phyloP scores from a whole-genome alignment of 2,329 filamentous ascomycete species.

The Phialophora verrucosa region DNA sequence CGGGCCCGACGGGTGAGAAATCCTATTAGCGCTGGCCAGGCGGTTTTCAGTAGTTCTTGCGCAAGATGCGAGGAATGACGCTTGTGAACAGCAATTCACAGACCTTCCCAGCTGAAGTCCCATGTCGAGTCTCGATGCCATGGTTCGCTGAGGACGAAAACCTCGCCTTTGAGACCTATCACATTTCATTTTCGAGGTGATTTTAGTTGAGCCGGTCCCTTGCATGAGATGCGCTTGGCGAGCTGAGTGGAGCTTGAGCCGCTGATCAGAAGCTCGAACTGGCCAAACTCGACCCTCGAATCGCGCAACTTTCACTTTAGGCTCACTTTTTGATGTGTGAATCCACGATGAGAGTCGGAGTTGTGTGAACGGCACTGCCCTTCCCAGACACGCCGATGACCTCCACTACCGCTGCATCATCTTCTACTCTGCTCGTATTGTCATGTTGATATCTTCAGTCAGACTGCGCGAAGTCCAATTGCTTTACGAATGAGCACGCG shows the following conservation, averaged over 20 bases:
- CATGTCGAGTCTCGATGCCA: neutral
- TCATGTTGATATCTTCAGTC: neutral
- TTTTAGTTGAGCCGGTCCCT: conserved; percentile 19
- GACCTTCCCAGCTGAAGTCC: neutral
- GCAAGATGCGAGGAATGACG: neutral
- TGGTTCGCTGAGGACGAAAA: neutral
- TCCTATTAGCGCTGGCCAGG: no score
- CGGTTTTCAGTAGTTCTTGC: neutral
- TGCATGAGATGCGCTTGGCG: conserved; percentile 24
- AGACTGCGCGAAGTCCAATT: neutral
- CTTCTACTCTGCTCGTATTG: neutral
- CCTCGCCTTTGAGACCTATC: neutral
- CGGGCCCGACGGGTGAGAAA: neutral
- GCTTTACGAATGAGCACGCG: conserved; percentile 28
- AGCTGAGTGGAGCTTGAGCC: conserved; percentile 20
- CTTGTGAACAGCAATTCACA: neutral
- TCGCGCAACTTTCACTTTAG: conserved; percentile 16
- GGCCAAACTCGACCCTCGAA: conserved; percentile 10
- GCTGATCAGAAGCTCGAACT: conserved; percentile 14
- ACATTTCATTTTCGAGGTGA: conserved; percentile 3
- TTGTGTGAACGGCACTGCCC: neutral
- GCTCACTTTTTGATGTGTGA: conserved; percentile 17
- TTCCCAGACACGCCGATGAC: neutral
- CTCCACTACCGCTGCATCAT: neutral
- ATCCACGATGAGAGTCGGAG: conserved; percentile 4